phyloP scores from a whole-genome alignment of 257 asterid genomes.

The Petrea volubilis region DNA sequence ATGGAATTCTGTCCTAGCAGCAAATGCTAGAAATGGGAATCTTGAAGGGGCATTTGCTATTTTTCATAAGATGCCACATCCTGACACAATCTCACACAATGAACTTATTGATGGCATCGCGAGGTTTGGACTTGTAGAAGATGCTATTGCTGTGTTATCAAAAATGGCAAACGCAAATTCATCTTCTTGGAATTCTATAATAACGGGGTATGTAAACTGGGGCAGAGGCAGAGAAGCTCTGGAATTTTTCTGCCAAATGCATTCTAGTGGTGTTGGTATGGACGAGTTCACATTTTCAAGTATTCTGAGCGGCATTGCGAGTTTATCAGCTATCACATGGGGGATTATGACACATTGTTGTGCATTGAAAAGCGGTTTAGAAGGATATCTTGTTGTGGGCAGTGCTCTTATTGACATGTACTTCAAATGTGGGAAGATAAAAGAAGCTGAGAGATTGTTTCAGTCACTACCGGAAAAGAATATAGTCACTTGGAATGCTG shows the following conservation, averaged over 20 bases:
- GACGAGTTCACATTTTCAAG: slow-evolving; percentile 83
- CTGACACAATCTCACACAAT: slow-evolving; percentile 69
- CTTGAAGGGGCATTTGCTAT: slow-evolving; percentile 54
- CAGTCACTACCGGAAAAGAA: slow-evolving; percentile 54
- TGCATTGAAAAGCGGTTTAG: slow-evolving; percentile 54
- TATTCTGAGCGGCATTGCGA: slow-evolving; percentile 67
- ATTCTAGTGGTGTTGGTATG: slow-evolving; percentile 36
- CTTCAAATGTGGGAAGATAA: slow-evolving; percentile 68
- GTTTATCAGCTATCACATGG: slow-evolving; percentile 47
- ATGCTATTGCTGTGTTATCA: slow-evolving; percentile 49
- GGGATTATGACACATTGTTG: slow-evolving; percentile 64
- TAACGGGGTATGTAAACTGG: slow-evolving; percentile 71
- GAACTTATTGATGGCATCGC: slow-evolving; percentile 76
- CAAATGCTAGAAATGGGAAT: slow-evolving; percentile 67
- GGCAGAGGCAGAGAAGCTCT: slow-evolving; percentile 53
- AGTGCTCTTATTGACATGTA: slow-evolving; percentile 83
- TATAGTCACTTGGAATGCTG: slow-evolving; percentile 73
- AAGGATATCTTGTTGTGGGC: slow-evolving; percentile 61
- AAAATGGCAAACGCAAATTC: slow-evolving; percentile 65
- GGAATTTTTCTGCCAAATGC: slow-evolving; percentile 61
- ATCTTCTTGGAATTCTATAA: slow-evolving; percentile 84
- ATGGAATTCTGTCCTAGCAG: slow-evolving; percentile 79
- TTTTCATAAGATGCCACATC: slow-evolving; percentile 55
- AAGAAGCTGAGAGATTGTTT: slow-evolving; percentile 48
- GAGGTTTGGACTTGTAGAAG: slow-evolving; percentile 61